phyloP scores from a whole-genome alignment of 768 basidiomycete genomes.

The Lactarius pseudohatsudake region DNA sequence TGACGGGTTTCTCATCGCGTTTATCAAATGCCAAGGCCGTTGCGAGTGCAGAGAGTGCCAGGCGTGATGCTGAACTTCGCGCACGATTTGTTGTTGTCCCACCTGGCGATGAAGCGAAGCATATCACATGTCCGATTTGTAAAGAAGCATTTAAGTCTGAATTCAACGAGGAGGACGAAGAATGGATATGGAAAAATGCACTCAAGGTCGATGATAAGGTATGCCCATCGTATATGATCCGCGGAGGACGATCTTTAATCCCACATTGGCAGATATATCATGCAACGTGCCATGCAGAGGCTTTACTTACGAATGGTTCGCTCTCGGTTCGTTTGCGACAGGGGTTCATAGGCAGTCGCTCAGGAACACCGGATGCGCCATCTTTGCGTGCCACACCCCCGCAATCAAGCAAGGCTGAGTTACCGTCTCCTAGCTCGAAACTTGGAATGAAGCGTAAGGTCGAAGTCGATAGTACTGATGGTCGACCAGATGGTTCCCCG shows the following conservation, averaged over 20 bases:
- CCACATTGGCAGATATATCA: conserved; percentile 70
- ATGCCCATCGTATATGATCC: conserved; percentile 32
- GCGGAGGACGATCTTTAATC: background rate
- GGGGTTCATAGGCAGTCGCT: conserved; percentile 59
- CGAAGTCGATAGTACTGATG: conserved; percentile 40
- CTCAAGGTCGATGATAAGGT: conserved; percentile 82
- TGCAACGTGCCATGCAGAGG: conserved; percentile 92
- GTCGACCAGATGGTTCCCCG: conserved; percentile 52
- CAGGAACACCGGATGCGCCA: conserved; percentile 67
- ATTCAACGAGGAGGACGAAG: conserved; percentile 93
- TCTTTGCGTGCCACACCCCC: conserved; percentile 42
- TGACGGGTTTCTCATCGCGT: conserved; percentile 49
- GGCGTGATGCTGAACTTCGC: conserved; percentile 73
- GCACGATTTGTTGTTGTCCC: conserved; percentile 85
- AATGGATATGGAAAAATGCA: conserved; percentile 97
- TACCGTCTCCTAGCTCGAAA: conserved; percentile 54
- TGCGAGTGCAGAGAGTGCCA: conserved; percentile 62
- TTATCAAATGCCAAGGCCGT: conserved; percentile 55
- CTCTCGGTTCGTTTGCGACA: conserved; percentile 72
- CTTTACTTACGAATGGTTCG: conserved; percentile 49
- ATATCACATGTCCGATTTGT: conserved; percentile 91
- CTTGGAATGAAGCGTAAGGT: conserved; percentile 77
- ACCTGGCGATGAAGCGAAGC: conserved; percentile 82
- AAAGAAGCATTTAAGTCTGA: conserved; percentile 91
- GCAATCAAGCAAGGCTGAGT: conserved; percentile 33